Evolutionary conservation across 2,329 filamentous ascomycete species (phyloP), one percentile per base, ranked within the genome.

Genomic region (Fusarium chuoi): DNA sequence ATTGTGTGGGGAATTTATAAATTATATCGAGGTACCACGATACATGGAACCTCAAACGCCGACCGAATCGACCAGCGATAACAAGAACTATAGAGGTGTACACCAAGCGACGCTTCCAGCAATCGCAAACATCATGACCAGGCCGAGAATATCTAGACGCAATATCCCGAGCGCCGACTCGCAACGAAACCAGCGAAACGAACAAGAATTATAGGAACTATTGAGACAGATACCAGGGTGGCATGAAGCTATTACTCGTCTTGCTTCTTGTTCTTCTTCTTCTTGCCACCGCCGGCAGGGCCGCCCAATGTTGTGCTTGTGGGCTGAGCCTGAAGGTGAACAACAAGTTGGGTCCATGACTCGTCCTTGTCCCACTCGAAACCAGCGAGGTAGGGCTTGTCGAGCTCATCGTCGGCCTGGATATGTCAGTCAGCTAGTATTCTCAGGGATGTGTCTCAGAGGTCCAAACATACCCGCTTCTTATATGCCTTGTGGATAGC

Each of bases 341-440:
- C 95, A 79, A 97, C 87, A 80, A 98, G 89, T 74, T 91, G 90
- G 62, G 94, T 96, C 91, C 94, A 98, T 81, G 91, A 94, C 84
- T 97, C 94, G 78, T 97, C 93, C 82, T 93, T 94, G 85, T 98
- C 93, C 95, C 95, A 98, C 88, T 98, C 95, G 86, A 98, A 98
- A 76, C 96, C 96, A 79, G 92, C 92, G 77, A 98, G 92, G 88
- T 95, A 94, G 74, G 95, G 94, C 75, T 89, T 88, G 63, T 96
- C 93, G 70, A 98, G 88, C 83, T 98, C 96, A 82, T 98, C 96
- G 79, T 98, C 96, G 70, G 92, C 89, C 95, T 98, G 78, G 17
- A 22, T 17, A 55, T 60, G 59, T 71, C 46, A 74, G 48, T 33
- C n/a, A 52, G 33, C 22, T 15, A 26, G 30, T 35, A 13, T 62